phyloP scores from a whole-genome alignment of 2,329 filamentous ascomycete species.

The Fusarium pilosicola region DNA sequence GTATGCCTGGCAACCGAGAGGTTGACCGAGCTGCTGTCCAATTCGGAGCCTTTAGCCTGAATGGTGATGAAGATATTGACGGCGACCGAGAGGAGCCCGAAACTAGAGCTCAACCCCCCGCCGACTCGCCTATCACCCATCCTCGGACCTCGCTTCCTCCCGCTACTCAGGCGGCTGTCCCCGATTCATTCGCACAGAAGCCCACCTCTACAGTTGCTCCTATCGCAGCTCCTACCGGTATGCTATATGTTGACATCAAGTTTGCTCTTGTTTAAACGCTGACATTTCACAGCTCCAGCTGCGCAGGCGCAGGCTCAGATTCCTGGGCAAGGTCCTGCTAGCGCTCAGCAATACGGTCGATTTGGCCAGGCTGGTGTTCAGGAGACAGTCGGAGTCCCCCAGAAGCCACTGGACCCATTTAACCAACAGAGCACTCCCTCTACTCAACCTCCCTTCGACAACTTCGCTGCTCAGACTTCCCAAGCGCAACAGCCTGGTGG shows the following conservation, averaged over 20 bases:
- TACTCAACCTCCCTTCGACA: conserved; percentile 68
- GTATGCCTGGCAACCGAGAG: conserved; percentile 97
- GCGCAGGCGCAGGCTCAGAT: conserved; percentile 55
- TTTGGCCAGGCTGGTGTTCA: conserved; percentile 72
- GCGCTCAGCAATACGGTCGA: conserved; percentile 74
- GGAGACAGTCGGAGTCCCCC: conserved; percentile 67
- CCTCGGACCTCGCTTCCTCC: conserved; percentile 90
- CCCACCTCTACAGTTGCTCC: conserved; percentile 58
- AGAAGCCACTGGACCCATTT: conserved; percentile 91
- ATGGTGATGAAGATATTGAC: conserved; percentile 88
- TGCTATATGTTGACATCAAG: conserved; percentile 10
- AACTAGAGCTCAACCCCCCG: conserved; percentile 91
- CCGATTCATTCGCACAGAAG: conserved; percentile 68
- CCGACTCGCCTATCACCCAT: conserved; percentile 87
- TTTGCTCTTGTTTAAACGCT: conserved; percentile 3
- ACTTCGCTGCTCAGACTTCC: conserved; percentile 67
- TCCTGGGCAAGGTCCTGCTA: conserved; percentile 61
- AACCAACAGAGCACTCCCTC: conserved; percentile 72
- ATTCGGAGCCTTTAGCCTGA: conserved; percentile 94
- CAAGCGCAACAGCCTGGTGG: conserved; percentile 71
- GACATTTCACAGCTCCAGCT: conserved; percentile 34
- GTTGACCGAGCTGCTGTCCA: conserved; percentile 93
- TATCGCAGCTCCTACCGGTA: conserved; percentile 50
- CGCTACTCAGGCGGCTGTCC: conserved; percentile 64
- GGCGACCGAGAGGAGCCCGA: conserved; percentile 95